These are phyloP conservation scores for barrel medic (Medicago truncatula) DNA, from an alignment of 306 rosid species.

Conservation along the genomic window MtrunA17r5.0-ANR NC_053043.1:2763501-2764000, in stretches of 20 bases:
- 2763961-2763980: constrained; percentile 72
- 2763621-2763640: background rate
- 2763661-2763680: constrained; percentile 77
- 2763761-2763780: constrained; percentile 68
- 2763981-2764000: constrained; percentile 55
- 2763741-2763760: constrained; percentile 75
- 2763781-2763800: constrained; percentile 65
- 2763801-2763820: constrained; percentile 64
- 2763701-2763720: constrained; percentile 59
- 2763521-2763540: background rate
- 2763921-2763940: constrained; percentile 66
- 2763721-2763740: constrained; percentile 83
- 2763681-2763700: constrained; percentile 62
- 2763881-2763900: constrained; percentile 60
- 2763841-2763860: constrained; percentile 60
- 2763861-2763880: constrained; percentile 71
- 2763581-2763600: background rate
- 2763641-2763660: constrained; percentile 43
- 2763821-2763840: constrained; percentile 76
- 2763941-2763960: constrained; percentile 26
- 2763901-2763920: constrained; percentile 76
- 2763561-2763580: background rate
- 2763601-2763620: background rate
- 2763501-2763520: constrained; percentile 34
- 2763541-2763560: background rate